phyloP scores from a whole-genome alignment of 2,329 filamentous ascomycete genomes.

The Fusarium sp. region DNA sequence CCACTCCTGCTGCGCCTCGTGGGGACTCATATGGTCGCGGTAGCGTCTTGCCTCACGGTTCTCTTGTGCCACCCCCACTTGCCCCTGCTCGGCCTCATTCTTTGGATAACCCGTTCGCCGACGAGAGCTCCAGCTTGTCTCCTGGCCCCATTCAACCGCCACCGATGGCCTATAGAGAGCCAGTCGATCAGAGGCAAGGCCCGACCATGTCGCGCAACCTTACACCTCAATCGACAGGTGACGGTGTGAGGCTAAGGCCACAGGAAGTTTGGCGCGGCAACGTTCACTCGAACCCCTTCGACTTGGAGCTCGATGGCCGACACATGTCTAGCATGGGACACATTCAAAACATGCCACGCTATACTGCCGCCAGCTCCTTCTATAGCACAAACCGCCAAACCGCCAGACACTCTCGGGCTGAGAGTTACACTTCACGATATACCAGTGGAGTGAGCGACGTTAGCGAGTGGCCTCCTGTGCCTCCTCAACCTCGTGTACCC shows the following conservation, averaged over 20 bases:
- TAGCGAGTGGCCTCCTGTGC: constrained; percentile 41
- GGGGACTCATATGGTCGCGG: constrained; percentile 52
- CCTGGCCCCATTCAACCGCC: constrained; percentile 42
- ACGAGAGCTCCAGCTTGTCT: constrained; percentile 56
- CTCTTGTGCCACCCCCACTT: constrained; percentile 52
- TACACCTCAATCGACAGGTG: constrained; percentile 41
- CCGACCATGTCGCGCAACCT: constrained; percentile 51
- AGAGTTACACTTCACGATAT: constrained; percentile 56
- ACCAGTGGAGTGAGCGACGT: constrained; percentile 59
- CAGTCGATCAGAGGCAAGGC: constrained; percentile 60
- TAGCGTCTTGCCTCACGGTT: constrained; percentile 53
- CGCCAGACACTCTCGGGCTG: constrained; percentile 52
- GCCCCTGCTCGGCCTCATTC: constrained; percentile 35
- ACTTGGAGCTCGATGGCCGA: constrained; percentile 60
- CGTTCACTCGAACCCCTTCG: constrained; percentile 72
- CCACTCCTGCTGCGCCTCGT: constrained; percentile 50
- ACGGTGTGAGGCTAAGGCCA: constrained; percentile 46
- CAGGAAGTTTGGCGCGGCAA: constrained; percentile 59
- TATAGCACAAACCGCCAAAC: constrained; percentile 55
- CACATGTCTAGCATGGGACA: constrained; percentile 30
- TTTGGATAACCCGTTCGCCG: constrained; percentile 57
- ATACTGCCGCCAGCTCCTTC: constrained; percentile 38
- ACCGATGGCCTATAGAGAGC: constrained; percentile 56
- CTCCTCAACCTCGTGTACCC: constrained; percentile 5
- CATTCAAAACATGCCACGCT: constrained; percentile 35